Evolutionary conservation across 192 early-diverging fungal species (phyloP), one percentile per base, ranked within the genome.

Genomic region (Cladochytrium replicatum): DNA sequence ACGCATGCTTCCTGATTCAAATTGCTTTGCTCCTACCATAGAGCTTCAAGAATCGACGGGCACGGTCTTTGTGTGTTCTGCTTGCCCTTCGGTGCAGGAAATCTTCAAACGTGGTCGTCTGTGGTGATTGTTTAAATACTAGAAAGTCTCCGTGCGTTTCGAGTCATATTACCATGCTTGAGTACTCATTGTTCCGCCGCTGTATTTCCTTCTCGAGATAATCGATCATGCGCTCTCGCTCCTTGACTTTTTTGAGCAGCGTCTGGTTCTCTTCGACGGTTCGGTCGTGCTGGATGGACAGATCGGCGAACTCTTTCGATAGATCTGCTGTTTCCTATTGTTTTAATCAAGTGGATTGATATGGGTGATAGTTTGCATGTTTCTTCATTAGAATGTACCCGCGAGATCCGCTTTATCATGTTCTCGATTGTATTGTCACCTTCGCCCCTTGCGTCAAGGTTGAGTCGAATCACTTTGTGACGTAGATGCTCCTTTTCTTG

Each of bases 381-480:
- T 21, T 26, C 17, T 24, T 11, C 28, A 27, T 19, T 29, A 17
- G 17, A 19, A 27, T 47, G 29, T 48, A 71, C 68, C 44, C 71
- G 44, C 13, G 66, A 60, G 2, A 80, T 68, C 5, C 77, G 53
- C 55, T 80, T 80, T 25, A 80, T 49, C 67, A 80, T 80, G 58
- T 77, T 80, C 43, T 75, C 74, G 15, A 80, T 66, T 2, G 74
- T 63, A 52, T 80, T 78, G 34, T 69, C 75, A 24, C 74, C 77
- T 34, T 78, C 74, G 4, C 77, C 77, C 37, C 69, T 72, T 2
- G 74, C 75, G 57, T 75, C 63, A 42, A 80, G 45, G 15, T 74
- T 72, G 43, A 80, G 54, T 5, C 77, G 65, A 52, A 80, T 80
- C 3, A 80, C 70, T 51, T 80, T 80, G 54, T 80, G 74, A n/a